Evolutionary conservation across 805 yeast genomes (phyloP), one percentile per base, ranked within the genome.

Genomic region (Saturnispora besseyi): DNA sequence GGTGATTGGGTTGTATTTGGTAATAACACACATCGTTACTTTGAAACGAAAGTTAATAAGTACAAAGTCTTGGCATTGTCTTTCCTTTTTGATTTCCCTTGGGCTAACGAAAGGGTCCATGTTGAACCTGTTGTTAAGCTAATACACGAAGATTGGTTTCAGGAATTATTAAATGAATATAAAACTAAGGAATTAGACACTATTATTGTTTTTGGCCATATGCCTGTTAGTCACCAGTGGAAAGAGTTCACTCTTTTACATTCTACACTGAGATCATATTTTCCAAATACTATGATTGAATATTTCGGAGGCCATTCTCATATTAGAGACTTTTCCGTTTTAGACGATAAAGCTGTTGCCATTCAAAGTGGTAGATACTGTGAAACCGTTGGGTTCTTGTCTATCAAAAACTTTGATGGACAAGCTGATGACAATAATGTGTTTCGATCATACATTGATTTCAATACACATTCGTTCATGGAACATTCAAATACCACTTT

Each of bases 261-360:
- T 55, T 41, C 59, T 0, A 64, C 63, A 5, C 64, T 91, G 28
- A 75, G 97, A 52, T 52, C 62, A 26, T 68, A 65, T 28, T 84
- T 77, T 58, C 91, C 95, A 5, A 62, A 72, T 30, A 73, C 75
- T 0, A 70, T 80, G 0, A 84, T 91, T 48, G 96, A 88, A 62
- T 87, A 84, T 58, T 83, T 91, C 65, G 98, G 97, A 1, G 98
- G 97, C 1, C 98, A 91, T 66, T 81, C 95, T 29, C 98, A 91
- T 62, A 80, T 91, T 13, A 72, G 98, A 53, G 98, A 91, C 64
- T 91, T 84, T 64, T 75, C 78, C 7, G 69, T 78, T 3, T 71
- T 81, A 46, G 98, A 91, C 60, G 67, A 71, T 2, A 69, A 67
- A 45, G 76, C 90, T 24, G 79, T 86, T 0, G 96, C 83, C 0